Evolutionary conservation across 2,329 filamentous ascomycete species (phyloP).

Genomic region (Daldinia sp.): DNA sequence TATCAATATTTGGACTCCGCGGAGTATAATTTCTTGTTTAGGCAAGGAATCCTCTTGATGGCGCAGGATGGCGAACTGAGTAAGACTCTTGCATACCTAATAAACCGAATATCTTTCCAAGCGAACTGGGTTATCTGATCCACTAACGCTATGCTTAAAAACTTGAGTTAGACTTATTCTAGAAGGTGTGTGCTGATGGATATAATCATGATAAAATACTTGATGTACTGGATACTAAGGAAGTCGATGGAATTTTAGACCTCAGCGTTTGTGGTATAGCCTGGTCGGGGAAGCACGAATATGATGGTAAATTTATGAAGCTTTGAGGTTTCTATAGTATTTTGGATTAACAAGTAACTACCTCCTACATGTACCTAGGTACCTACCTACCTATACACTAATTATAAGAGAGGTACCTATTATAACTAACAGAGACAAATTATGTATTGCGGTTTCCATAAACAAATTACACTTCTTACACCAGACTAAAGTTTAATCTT

Average conservation of each 20-base stretch:
- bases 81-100: constrained; percentile 14
- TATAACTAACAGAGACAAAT: too few species aligned
- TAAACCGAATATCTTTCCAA: background rate
- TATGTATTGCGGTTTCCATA: too few species aligned
- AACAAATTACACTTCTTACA: too few species aligned
- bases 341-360: background rate
- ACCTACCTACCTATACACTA: too few species aligned
- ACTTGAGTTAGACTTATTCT: background rate
- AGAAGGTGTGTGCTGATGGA: background rate
- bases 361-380: too few species aligned
- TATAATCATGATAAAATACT: background rate
- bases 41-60: background rate
- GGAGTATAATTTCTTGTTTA: background rate
- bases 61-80: background rate
- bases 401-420: too few species aligned
- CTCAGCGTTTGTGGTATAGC: background rate
- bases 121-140: background rate
- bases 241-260: background rate
- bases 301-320: background rate
- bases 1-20: background rate
- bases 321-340: background rate
- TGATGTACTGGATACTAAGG: background rate
- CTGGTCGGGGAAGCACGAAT: background rate
- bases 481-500: too few species aligned
- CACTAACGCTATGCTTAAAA: background rate